These are phyloP conservation scores for Boletus subparvulus DNA, from an alignment of 768 basidiomycete genomes.

Conservation along the genomic window DNA sequence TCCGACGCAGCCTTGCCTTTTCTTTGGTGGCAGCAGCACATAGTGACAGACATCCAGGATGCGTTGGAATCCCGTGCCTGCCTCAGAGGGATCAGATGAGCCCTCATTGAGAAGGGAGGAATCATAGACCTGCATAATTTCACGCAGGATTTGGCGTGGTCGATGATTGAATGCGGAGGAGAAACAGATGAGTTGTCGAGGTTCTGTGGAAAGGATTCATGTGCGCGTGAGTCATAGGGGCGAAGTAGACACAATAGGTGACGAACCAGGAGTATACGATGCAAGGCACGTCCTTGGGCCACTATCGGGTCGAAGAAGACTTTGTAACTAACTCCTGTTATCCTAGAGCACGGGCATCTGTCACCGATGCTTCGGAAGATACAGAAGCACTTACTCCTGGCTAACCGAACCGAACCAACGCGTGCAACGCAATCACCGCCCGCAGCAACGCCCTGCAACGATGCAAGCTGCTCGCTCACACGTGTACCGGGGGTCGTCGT, in stretches of 20 bases:
- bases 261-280: constrained; percentile 54
- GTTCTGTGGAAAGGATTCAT: too few relatives aligned
- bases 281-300: constrained; percentile 70
- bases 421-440: constrained; percentile 89
- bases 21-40: constrained; percentile 70
- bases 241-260: not conserved
- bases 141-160: constrained; percentile 80
- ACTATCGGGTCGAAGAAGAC: constrained; percentile 89
- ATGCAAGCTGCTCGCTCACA: constrained; percentile 87
- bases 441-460: constrained; percentile 83
- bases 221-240: not conserved
- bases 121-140: constrained; percentile 87
- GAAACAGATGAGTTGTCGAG: constrained; percentile 66
- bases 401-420: too few relatives aligned
- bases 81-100: constrained; percentile 8
- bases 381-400: too few relatives aligned
- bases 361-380: too few relatives aligned
- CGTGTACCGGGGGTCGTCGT: constrained; percentile 92
- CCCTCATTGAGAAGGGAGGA: constrained; percentile 73
- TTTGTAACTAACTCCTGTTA: constrained; percentile 76
- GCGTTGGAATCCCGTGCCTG: constrained; percentile 24
- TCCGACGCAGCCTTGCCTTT: constrained; percentile 50
- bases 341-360: constrained; percentile 44
- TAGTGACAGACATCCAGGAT: constrained; percentile 74
- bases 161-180: constrained; percentile 77